Evolutionary conservation across 2,329 filamentous ascomycete species (phyloP).

Genomic region (Fonsecaea multimorphosa): DNA sequence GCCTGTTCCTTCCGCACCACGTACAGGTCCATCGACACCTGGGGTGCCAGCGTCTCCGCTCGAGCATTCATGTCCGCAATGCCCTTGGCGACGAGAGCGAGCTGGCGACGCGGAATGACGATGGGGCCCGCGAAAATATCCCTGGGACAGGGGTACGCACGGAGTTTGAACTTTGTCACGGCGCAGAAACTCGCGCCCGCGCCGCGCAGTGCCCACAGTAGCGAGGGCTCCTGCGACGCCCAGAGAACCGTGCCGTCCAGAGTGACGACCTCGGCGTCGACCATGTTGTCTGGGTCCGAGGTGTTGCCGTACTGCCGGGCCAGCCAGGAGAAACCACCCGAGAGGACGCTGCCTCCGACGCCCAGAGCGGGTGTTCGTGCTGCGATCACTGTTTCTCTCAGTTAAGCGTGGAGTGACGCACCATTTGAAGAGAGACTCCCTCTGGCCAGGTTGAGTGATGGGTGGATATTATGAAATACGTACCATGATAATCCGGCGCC

Average conservation of each 20-base stretch:
- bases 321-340: slow-evolving; percentile 50
- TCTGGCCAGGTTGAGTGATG: no score
- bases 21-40: slow-evolving; percentile 24
- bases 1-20: slow-evolving; percentile 24
- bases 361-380: slow-evolving; percentile 49
- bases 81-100: slow-evolving; percentile 17
- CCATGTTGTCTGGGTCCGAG: slow-evolving; percentile 50
- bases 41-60: slow-evolving; percentile 1
- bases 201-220: slow-evolving; percentile 51
- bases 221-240: slow-evolving; percentile 48
- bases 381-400: slow-evolving; percentile 41
- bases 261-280: slow-evolving; percentile 49
- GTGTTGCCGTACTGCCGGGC: slow-evolving; percentile 47
- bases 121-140: slow-evolving; percentile 28
- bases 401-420: no score
- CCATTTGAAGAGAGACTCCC: no score
- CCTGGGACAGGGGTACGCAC: slow-evolving; percentile 18
- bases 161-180: slow-evolving; percentile 30
- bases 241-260: slow-evolving; percentile 47
- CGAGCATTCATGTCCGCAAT: slow-evolving; percentile 20
- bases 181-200: slow-evolving; percentile 43
- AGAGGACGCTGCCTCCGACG: slow-evolving; percentile 47
- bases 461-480: no score
- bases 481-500: slow-evolving; percentile 45
- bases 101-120: slow-evolving; percentile 23